Evolutionary conservation across 2,329 filamentous ascomycete genomes (phyloP), one percentile per base, ranked within the genome.

Genomic region (Penicillium olsonii): DNA sequence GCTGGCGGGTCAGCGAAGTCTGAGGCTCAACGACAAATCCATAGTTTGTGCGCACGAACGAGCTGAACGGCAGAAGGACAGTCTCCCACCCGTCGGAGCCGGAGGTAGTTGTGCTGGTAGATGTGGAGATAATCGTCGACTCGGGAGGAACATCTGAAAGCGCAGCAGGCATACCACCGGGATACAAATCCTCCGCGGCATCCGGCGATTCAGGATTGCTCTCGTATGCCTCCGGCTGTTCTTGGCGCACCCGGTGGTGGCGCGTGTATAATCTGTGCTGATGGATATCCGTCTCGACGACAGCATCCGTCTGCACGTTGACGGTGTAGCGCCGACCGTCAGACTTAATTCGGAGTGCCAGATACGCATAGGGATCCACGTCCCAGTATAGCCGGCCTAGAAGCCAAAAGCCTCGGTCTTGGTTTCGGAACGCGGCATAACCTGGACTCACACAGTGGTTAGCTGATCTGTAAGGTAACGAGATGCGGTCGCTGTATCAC

Each of bases 1-100:
- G 92, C 63, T 95, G 88, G 54, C 87, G 84, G 68, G 96, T 74
- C 72, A 99, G 86, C 69, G 95, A 91, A 11, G 87, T 86, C 77
- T 97, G 92, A 26, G 94, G 94, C 75, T 97, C 92, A 5, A 96
- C 86, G 1, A 95, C 90, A 62, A 89, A 84, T 6, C 94, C 94
- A 65, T 95, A 84, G 67, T 96, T 97, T 12, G 94, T 99, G 55
- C 94, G 81, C 51, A 99, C 92, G 72, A 99, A 97, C 57, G 95
- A 90, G 61, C 86, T 87, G 81, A 92, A 94, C 54, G 87, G 88
- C 56, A 99, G 87, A 39, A 95, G 72, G n/a, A 96, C 82, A 2
- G 94, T 96, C 78, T 99, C 92, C 94, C 94, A 99, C 63, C 92
- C 81, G 1, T 91, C 91, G 0, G 88, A 85, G 8, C 83, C 82